These are phyloP conservation scores for Ulvella scutata DNA, from an alignment of 139 green algal species.

Conservation along the genomic window DNA sequence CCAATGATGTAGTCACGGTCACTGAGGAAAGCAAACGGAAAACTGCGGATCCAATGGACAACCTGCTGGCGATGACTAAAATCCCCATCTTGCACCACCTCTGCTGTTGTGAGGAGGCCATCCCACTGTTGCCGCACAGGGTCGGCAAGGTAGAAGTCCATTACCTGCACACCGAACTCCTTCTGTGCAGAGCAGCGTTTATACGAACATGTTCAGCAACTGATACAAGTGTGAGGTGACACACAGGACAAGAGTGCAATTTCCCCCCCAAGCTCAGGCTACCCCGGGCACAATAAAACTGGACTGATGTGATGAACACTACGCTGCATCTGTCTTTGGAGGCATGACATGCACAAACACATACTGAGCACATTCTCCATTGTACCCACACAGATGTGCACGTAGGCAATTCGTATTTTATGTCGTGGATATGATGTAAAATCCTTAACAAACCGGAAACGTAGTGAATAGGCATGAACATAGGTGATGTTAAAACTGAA, in stretches of 20 bases:
- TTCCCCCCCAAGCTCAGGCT: slow-evolving; percentile 22
- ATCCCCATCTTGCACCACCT: slow-evolving; percentile 27
- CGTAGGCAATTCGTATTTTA: too few species aligned
- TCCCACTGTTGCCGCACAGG: slow-evolving; percentile 5
- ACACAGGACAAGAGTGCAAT: slow-evolving; percentile 25
- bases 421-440: too few species aligned
- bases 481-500: too few species aligned
- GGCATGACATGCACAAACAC: too few species aligned
- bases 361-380: too few species aligned
- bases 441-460: too few species aligned
- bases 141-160: slow-evolving; percentile 9
- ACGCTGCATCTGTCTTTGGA: too few species aligned
- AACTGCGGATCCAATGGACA: slow-evolving; percentile 72
- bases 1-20: slow-evolving; percentile 76
- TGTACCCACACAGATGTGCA: too few species aligned
- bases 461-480: too few species aligned
- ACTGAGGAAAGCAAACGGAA: slow-evolving; percentile 76
- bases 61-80: slow-evolving; percentile 43
- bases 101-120: slow-evolving; percentile 3
- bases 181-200: background rate
- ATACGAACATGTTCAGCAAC: background rate
- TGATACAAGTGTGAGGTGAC: background rate
- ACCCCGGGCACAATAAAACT: background rate
- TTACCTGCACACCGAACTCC: background rate
- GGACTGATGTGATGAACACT: too few species aligned